A percentile compares a stretch with the other conserved stretches of the same genome.
Conservation (phyloP, 163 green algal species). For the Chlamydomonas reinhardtii region DNA sequence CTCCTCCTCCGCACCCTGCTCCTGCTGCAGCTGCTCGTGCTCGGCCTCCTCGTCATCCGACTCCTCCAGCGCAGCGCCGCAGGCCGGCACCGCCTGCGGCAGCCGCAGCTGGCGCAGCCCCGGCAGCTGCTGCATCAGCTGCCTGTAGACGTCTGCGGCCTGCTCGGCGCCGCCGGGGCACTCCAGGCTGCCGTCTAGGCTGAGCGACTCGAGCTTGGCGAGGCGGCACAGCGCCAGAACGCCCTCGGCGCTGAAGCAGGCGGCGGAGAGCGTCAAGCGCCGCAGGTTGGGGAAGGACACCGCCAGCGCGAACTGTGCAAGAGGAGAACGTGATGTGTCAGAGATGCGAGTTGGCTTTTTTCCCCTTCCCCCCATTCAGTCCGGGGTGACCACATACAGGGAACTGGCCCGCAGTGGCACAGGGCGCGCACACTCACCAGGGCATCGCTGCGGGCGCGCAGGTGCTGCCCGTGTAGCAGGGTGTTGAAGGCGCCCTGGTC, state of each 20-base stretch:
- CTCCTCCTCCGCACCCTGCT: background rate
- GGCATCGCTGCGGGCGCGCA: background rate
- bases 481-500: constrained; percentile 22
- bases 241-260: background rate
- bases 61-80: background rate
- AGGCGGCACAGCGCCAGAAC: background rate
- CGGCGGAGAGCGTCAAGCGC: background rate
- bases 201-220: constrained; percentile 25
- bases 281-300: constrained; percentile 6
- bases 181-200: constrained; percentile 4
- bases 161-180: background rate
- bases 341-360: no score
- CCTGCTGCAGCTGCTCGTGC: background rate
- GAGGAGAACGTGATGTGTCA: no score
- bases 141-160: constrained; percentile 1
- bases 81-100: constrained; percentile 2
- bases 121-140: background rate
- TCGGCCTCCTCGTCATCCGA: constrained; percentile 4
- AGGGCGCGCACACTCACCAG: background rate
- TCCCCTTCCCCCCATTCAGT: no score
- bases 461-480: background rate
- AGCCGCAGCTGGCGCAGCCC: constrained; percentile 27
- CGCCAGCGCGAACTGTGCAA: background rate
- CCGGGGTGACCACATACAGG: no score
- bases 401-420: no score